Base-by-base conservation (phyloP, 176 grass and related monocot species). In the Aegilops umbellulata region DNA sequence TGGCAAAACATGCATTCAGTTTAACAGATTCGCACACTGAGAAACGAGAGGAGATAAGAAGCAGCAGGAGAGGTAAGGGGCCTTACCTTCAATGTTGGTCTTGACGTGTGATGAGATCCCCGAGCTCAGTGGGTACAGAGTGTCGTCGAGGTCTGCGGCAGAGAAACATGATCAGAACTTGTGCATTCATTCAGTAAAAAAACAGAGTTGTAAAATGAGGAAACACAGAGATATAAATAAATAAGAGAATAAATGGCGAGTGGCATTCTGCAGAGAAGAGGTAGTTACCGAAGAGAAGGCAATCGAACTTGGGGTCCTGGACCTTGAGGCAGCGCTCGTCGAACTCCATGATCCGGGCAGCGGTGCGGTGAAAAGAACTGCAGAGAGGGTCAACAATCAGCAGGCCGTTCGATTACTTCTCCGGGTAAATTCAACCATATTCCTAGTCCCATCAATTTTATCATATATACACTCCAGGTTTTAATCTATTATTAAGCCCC, bases 81-180 rank as follows among this genome's bases (percentile, higher is more conserved):
- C 16, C 1, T 69, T 83, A 95, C 93, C 91, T 87, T 84, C 83
- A 80, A 99, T 97, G 83, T 99, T 99, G 25, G 90, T 97, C 70
- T 82, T 91, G 73, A 95, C 95, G 63, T 85, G 84, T 0, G 86
- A 38, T 25, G 94, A 80, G 81, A 99, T 94, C 82, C 97, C 94
- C 10, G 97, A 91, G 86, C 88, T 99, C 61, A 96, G 44, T 17
- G 97, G 92, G 80, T 99, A 99, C 27, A 99, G 92, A 25, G 97
- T 97, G 80, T 99, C 97, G 57, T 99, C 97, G 11, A 99, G 92
- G 77, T 99, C 97, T 99, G 88, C 39, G 87, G 55, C 23, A 49
- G 53, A 25, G 39, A 84, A 63, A 72, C 24, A 87, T 62, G 8
- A 16, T 91, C 71, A 93, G 83, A 83, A 58, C 31, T 41, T 61